Conservation (phyloP, 2,329 filamentous ascomycete species). For the Ilyonectria robusta region DNA sequence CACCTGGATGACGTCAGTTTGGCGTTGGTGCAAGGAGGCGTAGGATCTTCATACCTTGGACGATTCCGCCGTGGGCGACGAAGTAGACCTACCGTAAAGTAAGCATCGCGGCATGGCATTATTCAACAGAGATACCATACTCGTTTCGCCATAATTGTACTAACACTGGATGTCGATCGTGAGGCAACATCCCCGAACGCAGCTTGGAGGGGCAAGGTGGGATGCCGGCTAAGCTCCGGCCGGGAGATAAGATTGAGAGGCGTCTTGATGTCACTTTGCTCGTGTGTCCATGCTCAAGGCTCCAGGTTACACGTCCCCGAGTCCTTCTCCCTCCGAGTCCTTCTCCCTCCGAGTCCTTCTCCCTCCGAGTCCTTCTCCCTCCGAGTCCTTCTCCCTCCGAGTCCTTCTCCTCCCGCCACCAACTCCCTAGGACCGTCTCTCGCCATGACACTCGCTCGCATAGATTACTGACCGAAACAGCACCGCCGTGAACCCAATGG, state of each 20-base stretch:
- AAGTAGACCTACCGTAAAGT: constrained; percentile 67
- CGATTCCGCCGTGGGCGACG: constrained; percentile 73
- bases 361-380: no score
- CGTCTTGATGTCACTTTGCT: constrained; percentile 7
- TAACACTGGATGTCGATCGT: not conserved
- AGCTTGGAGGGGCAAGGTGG: constrained; percentile 16
- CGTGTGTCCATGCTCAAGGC: not conserved
- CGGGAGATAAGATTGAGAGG: constrained; percentile 8
- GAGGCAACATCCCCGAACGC: not conserved
- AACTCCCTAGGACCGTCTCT: not conserved
- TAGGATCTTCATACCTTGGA: constrained; percentile 72
- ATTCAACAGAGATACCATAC: constrained; percentile 41
- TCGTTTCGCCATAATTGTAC: constrained; percentile 52
- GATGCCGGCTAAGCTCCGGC: constrained; percentile 29
- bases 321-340: not conserved
- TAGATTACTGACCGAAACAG: constrained; percentile 1
- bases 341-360: no score
- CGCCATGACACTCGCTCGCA: constrained; percentile 10
- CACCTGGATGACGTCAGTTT: constrained; percentile 60
- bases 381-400: not conserved
- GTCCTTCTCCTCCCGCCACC: not conserved
- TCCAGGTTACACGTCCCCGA: not conserved
- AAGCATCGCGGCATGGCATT: not conserved
- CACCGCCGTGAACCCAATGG: constrained; percentile 38
- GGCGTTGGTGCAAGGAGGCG: not conserved